These are phyloP conservation scores for Backusella sp. DNA, from an alignment of 192 early-diverging fungal genomes.

Conservation along the genomic window DNA sequence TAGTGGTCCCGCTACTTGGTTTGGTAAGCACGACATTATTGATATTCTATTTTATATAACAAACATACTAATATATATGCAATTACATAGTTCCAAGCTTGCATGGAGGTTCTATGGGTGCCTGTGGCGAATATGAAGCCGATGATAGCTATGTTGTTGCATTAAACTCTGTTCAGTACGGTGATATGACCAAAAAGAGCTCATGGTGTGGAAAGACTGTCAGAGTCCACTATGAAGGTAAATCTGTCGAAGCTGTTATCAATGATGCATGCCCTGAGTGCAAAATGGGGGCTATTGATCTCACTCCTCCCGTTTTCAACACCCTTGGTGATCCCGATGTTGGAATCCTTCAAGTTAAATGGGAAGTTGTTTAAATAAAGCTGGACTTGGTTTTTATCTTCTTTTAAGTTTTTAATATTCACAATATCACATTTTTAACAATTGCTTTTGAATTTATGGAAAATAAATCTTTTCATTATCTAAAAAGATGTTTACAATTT, in stretches of 20 bases:
- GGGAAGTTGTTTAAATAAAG: conserved; percentile 2
- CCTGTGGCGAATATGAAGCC: conserved; percentile 25
- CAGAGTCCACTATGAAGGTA: conserved; percentile 32
- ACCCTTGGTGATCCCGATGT: neutral
- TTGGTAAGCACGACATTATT: neutral
- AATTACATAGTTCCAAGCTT: conserved; percentile 12
- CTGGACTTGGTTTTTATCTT: neutral
- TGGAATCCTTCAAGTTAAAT: neutral
- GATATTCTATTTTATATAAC: neutral
- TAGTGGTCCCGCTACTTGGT: conserved; percentile 30
- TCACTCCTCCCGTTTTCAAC: conserved; percentile 50
- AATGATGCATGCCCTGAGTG: conserved; percentile 55
- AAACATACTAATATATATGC: neutral
- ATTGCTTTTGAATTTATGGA: neutral
- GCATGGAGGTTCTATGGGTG: conserved; percentile 28
- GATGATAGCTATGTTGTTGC: conserved; percentile 22
- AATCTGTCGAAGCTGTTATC: conserved; percentile 46
- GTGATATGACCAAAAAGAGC: conserved; percentile 23
- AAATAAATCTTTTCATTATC: neutral
- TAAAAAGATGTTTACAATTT: neutral
- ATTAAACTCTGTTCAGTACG: conserved; percentile 26
- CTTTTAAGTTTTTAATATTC: neutral
- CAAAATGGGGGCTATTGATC: conserved; percentile 56
- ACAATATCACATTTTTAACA: neutral
- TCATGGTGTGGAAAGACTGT: conserved; percentile 29